These are phyloP conservation scores for Stemphylium lycopersici DNA, from an alignment of 2,329 filamentous ascomycete genomes.

Conservation along the genomic window DNA sequence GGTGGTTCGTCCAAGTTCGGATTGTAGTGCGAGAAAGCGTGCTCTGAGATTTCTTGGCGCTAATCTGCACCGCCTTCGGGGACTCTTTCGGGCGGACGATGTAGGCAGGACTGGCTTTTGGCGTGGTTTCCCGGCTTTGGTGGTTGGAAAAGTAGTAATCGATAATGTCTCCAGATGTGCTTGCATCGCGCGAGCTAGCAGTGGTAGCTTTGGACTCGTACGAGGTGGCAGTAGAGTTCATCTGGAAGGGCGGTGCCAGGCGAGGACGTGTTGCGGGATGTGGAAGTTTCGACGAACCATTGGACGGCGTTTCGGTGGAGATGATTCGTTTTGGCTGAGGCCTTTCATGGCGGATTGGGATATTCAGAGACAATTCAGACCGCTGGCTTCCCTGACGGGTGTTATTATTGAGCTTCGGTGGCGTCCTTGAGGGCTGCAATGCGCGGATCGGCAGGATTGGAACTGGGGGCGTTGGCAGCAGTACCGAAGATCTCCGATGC, in stretches of 20 bases:
- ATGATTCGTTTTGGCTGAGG: constrained; percentile 26
- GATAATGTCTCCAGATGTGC: constrained; percentile 41
- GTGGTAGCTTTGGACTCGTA: constrained; percentile 26
- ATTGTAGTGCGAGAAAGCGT: constrained; percentile 34
- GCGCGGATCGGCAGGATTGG: constrained; percentile 44
- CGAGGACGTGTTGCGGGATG: constrained; percentile 12
- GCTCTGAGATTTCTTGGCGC: constrained; percentile 35
- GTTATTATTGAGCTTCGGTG: constrained; percentile 18
- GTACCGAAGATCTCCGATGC: constrained; percentile 33
- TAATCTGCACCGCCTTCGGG: constrained; percentile 26
- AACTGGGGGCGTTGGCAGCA: constrained; percentile 41
- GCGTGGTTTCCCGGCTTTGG: constrained; percentile 10
- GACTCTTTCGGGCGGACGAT: constrained; percentile 22
- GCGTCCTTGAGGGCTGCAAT: constrained; percentile 38
- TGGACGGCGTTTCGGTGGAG: constrained; percentile 9
- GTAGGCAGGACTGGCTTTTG: constrained; percentile 22
- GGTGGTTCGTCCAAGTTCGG: constrained; percentile 35
- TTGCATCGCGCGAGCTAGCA: constrained; percentile 29
- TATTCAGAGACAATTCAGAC: constrained; percentile 41
- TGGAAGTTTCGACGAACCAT: constrained; percentile 16
- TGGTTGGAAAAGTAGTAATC: constrained; percentile 46
- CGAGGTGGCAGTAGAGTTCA: constrained; percentile 16
- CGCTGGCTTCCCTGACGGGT: constrained; percentile 14
- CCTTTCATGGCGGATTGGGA: constrained; percentile 40
- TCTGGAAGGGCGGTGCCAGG: constrained; percentile 22